Percentiles rank a stretch among this genome's conserved stretches.
Conservation (phyloP, 2,329 filamentous ascomycete genomes). For the Aureobasidium sp. region DNA sequence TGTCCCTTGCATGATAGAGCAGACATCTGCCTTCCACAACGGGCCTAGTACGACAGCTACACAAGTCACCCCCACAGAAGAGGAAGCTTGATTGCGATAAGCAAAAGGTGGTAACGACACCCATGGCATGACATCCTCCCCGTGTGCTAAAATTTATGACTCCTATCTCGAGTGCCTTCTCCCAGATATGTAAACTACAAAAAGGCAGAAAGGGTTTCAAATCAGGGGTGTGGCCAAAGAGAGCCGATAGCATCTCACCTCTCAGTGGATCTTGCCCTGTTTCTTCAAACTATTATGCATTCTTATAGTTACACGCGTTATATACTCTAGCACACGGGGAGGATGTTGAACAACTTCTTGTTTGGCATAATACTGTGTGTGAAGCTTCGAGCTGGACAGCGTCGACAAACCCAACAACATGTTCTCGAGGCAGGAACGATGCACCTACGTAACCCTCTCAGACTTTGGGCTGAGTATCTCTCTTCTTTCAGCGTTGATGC, state of each 20-base stretch:
- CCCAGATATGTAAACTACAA: no score
- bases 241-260: no score
- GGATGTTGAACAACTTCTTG: not conserved
- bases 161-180: no score
- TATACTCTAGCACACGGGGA: no score
- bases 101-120: not conserved
- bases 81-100: constrained; percentile 6
- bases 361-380: not conserved
- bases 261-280: no score
- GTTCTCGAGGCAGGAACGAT: not conserved
- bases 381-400: not conserved
- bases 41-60: not conserved
- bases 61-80: not conserved
- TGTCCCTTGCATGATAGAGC: constrained; percentile 1
- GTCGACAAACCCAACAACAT: not conserved
- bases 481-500: not conserved
- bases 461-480: not conserved
- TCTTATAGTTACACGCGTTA: no score
- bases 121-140: not conserved
- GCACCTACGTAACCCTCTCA: not conserved
- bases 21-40: not conserved
- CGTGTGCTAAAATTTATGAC: no score
- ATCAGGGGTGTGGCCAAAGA: no score
- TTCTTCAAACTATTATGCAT: no score
- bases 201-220: no score